These are phyloP conservation scores for Viridothelium virens DNA, from an alignment of 495 filamentous ascomycete genomes.

Conservation along the genomic window DNA sequence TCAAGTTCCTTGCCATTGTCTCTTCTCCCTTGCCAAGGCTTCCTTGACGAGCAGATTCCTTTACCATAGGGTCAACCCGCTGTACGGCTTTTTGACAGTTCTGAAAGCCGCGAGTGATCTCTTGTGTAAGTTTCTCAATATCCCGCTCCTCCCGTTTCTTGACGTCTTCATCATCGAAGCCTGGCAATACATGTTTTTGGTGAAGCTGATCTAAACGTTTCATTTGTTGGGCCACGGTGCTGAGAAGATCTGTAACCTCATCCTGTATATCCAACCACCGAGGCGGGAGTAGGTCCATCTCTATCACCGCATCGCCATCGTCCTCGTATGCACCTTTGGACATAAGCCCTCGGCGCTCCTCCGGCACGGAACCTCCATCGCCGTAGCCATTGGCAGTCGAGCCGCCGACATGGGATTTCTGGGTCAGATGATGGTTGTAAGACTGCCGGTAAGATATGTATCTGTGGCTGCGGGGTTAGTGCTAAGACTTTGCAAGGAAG, in stretches of 20 bases:
- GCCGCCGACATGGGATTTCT: conserved; percentile 64
- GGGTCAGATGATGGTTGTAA: conserved; percentile 87
- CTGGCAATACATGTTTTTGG: conserved; percentile 92
- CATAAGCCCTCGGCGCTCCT: conserved; percentile 83
- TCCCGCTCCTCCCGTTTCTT: conserved; percentile 74
- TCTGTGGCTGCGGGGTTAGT: conserved; percentile 39
- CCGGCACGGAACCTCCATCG: conserved; percentile 50
- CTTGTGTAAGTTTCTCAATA: conserved; percentile 84
- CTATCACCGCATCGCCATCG: conserved; percentile 91
- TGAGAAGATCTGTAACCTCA: conserved; percentile 78
- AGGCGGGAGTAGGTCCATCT: conserved; percentile 95
- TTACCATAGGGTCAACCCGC: conserved; percentile 76
- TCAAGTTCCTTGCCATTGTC: conserved; percentile 92
- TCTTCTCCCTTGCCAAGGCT: conserved; percentile 73
- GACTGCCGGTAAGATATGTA: conserved; percentile 99
- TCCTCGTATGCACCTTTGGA: conserved; percentile 68
- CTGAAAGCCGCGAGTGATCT: conserved; percentile 82
- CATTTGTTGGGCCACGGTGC: conserved; percentile 72
- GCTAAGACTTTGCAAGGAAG: background rate
- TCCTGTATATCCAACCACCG: conserved; percentile 94
- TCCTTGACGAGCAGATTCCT: conserved; percentile 59
- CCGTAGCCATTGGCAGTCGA: conserved; percentile 65
- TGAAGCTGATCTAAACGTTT: conserved; percentile 82
- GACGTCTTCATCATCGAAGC: conserved; percentile 89
- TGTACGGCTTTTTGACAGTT: conserved; percentile 81